phyloP scores from a whole-genome alignment of 148 eudicot genomes.

The Rhododendron mucronatum region DNA sequence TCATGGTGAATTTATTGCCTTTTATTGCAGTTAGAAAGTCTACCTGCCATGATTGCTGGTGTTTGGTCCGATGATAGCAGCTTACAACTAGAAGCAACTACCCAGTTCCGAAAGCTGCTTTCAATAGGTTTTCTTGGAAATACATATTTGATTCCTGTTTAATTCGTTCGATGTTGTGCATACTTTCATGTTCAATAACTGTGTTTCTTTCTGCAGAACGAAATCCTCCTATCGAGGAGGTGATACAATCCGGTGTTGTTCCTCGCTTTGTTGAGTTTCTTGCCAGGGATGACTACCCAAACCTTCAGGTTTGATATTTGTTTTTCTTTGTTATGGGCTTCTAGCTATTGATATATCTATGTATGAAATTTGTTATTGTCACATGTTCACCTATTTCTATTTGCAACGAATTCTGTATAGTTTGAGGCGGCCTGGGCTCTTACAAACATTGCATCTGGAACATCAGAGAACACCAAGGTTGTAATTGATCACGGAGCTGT shows the following conservation, averaged over 20 bases:
- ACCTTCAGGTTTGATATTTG: conserved; percentile 58
- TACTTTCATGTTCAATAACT: neutral
- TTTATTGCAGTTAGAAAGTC: conserved; percentile 53
- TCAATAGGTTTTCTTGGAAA: conserved; percentile 53
- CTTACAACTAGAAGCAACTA: conserved; percentile 68
- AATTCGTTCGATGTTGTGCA: neutral
- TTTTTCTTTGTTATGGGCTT: neutral
- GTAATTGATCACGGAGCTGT: conserved; percentile 89
- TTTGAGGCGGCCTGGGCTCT: conserved; percentile 98
- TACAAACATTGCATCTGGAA: conserved; percentile 90
- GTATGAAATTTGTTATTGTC: neutral
- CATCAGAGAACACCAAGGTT: conserved; percentile 82
- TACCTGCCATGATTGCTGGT: conserved; percentile 69
- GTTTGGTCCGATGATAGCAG: conserved; percentile 56
- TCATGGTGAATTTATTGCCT: conserved; percentile 5
- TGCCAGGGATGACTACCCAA: conserved; percentile 71
- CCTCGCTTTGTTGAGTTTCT: conserved; percentile 84
- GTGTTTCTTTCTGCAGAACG: conserved; percentile 44
- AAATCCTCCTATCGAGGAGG: conserved; percentile 91
- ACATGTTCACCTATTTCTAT: neutral
- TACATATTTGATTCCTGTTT: neutral
- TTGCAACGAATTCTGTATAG: conserved; percentile 23
- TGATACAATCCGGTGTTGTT: conserved; percentile 84
- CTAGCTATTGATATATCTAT: neutral
- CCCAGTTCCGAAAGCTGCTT: conserved; percentile 81